Evolutionary conservation across 1,284 basidiomycete genomes (phyloP), one percentile per base, ranked within the genome.

Genomic region (Irpex sp.): DNA sequence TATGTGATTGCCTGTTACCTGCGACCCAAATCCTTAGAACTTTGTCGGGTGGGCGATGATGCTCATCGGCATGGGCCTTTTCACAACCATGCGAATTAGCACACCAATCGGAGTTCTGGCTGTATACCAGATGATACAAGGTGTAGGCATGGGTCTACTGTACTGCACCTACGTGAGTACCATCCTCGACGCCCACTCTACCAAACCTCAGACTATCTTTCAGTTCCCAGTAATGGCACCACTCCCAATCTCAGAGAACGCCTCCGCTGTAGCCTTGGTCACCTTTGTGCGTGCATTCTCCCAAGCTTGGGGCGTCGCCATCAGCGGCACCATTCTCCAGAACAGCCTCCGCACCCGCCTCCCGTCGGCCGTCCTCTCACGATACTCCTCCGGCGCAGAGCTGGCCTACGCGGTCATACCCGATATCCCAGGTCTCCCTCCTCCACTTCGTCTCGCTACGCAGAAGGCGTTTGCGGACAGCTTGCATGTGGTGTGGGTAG

Each of bases 171-270:
- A 69, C 67, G 37, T 59, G 15, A 59, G 58, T 55, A 21, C 49
- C 49, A 51, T 17, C 15, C 2, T 15, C 40, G 4, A 7, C 40
- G 8, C 8, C 40, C 15, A 44, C 2, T 2, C 3, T 11, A 57
- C 7, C 3, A n/a, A 67, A 66, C 49, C 62, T 60, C 31, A 66
- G 58, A 31, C 57, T 58, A 9, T 11, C 40, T 44, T 21, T 8
- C 54, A 65, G 58, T 78, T 77, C 64, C 71, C 76, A 3, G 71
- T 77, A 15, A 68, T 77, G 36, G 76, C 77, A 1, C 73, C 76
- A 0, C 66, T 77, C 2, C 72, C 72, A 3, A 47, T 71, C 40
- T 65, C 66, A 21, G 58, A 70, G 9, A 71, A 69, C 51, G 73
- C 74, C 8, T 61, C 64, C 13, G 70, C 74, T 0, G 62, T 75